These are phyloP conservation scores for Quercus tomentella DNA, from an alignment of 331 rosid species.

Conservation along the genomic window DNA sequence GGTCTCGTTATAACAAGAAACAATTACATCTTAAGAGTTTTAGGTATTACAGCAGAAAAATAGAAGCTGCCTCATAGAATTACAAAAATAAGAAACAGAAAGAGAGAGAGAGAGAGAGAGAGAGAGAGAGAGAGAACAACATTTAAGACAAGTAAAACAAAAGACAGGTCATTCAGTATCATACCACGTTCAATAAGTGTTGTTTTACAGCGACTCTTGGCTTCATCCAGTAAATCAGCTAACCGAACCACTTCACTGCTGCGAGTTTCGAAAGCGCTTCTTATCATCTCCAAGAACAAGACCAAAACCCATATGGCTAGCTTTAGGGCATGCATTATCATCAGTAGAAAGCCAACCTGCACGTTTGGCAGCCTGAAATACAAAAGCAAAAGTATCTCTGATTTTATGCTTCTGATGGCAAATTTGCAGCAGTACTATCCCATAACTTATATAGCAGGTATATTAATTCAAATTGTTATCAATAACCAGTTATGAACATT, in stretches of 20 bases:
- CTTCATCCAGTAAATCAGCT: slow-evolving; percentile 95
- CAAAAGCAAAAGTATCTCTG: slow-evolving; percentile 3
- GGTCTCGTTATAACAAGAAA: slow-evolving; percentile 5
- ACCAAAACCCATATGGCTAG: slow-evolving; percentile 90
- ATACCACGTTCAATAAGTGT: slow-evolving; percentile 79
- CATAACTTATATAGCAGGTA: background rate
- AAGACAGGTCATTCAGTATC: slow-evolving; percentile 7
- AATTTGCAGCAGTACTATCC: background rate
- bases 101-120: slow-evolving; percentile 1
- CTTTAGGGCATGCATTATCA: slow-evolving; percentile 51
- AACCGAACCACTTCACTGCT: slow-evolving; percentile 79
- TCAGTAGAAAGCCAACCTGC: slow-evolving; percentile 86
- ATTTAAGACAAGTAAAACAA: background rate
- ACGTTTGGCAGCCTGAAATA: slow-evolving; percentile 71
- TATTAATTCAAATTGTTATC: background rate
- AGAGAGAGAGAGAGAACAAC: background rate
- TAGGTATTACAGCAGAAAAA: background rate
- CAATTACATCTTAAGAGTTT: background rate
- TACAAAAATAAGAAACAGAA: background rate
- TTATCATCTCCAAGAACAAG: slow-evolving; percentile 98
- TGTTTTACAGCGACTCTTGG: slow-evolving; percentile 81
- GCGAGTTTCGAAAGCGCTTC: slow-evolving; percentile 81
- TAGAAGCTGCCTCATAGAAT: background rate
- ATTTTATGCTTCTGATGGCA: slow-evolving; percentile 14
- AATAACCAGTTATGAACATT: background rate